Evolutionary conservation across 345 rosid genomes (phyloP).

Genomic region (Gossypioides kirkii): DNA sequence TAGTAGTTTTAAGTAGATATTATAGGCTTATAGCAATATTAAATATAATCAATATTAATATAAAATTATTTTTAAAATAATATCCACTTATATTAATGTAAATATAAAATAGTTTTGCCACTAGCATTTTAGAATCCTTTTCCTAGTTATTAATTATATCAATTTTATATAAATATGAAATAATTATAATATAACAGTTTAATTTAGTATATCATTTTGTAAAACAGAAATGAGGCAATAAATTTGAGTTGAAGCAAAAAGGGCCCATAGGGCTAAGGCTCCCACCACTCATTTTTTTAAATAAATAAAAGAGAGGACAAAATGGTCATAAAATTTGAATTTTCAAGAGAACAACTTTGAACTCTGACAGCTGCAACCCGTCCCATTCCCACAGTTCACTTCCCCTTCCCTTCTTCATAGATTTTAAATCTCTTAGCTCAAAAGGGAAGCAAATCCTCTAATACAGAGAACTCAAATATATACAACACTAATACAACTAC

Average conservation of each 20-base stretch:
- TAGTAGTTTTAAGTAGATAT: neutral
- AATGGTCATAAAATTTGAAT: conserved; percentile 42
- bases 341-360: conserved; percentile 23
- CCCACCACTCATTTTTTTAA: neutral
- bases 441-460: neutral
- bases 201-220: neutral
- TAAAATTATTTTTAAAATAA: no score
- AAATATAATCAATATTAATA: no score
- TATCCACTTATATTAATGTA: no score
- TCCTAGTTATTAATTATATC: no score
- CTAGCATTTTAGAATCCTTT: no score
- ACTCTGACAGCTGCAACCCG: conserved; percentile 43
- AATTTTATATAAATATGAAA: no score
- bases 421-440: conserved; percentile 9
- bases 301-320: conserved; percentile 21
- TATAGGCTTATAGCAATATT: no score
- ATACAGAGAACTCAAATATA: no score
- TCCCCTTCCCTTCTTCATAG: neutral
- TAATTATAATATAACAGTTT: no score
- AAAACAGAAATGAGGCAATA: neutral
- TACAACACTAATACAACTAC: no score
- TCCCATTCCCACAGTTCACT: conserved; percentile 29
- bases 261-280: neutral
- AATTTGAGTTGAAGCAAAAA: neutral
- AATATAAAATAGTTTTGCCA: no score